Base-by-base conservation (phyloP, 306 rosid species). In the Hippophae gyantsensis region DNA sequence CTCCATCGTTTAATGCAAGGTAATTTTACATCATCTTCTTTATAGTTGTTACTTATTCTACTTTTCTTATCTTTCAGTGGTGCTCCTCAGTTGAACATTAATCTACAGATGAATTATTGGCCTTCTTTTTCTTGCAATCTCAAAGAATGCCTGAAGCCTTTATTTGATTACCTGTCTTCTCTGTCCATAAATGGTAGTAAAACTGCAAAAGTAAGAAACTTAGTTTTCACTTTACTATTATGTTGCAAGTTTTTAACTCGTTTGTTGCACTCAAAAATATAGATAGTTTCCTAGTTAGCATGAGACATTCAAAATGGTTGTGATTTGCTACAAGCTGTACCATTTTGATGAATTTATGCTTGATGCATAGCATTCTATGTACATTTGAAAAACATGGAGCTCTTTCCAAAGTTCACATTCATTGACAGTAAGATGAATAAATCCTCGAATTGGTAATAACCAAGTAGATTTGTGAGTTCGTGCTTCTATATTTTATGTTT, bases 71-170 rank as follows among this genome's bases (percentile, higher is more conserved):
- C 60, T 32, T 79, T 57, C 89, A 90, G 98, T 52, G 82, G 96
- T n/a, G 96, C 98, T 72, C 98, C 90, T 58, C 98, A 90, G 77
- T 69, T 78, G 64, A 90, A 90, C 76, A 79, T 90, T 53, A 90
- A 90, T 67, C 96, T 90, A 66, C 95, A 90, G 69, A 90, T 90
- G 96, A 90, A 90, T 74, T 90, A 90, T 65, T 87, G 96, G 98
- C 96, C 95, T 9, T 77, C 96, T 62, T 95, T 90, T 78, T 69
- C 98, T 59, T 87, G 96, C 79, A 87, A 90, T 71, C 87, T 90
- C 44, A 79, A 44, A 9, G 98, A 90, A 75, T 90, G 96, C 81
- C 98, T 87, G 75, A 89, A 83, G 72, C 95, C 96, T 12, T 76
- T 90, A 62, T 87, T 85, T 71, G 98, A 87, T 67, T 81, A 47